Percentiles rank a stretch among this genome's conserved stretches.
Conservation (phyloP, 2,329 filamentous ascomycete species). For the Nothomitra cinnamomea region DNA sequence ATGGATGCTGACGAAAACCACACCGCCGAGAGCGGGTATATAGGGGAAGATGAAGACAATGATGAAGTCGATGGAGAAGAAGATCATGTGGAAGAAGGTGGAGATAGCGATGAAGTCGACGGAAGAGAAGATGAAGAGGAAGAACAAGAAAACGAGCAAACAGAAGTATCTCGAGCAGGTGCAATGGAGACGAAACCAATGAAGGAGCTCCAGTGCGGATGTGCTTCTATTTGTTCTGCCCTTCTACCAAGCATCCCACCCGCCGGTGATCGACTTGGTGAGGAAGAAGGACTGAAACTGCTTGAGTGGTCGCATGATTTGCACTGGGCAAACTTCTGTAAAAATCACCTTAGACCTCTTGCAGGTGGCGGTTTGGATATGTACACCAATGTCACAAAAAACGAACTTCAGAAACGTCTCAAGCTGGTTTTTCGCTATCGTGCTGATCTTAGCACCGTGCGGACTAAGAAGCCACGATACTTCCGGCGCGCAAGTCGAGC, state of each 20-base stretch:
- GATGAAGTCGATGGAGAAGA: too few species aligned
- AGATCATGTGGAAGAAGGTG: too few species aligned
- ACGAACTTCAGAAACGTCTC: not conserved
- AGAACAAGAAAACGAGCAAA: not conserved
- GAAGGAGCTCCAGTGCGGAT: not conserved
- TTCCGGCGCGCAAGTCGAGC: conserved; percentile 2
- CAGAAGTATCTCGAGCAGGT: not conserved
- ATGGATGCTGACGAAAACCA: too few species aligned
- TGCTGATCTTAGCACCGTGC: not conserved
- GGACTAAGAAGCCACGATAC: conserved; percentile 2
- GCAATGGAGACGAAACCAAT: not conserved
- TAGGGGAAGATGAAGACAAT: too few species aligned
- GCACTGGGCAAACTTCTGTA: not conserved
- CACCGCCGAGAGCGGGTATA: too few species aligned
- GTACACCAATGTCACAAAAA: not conserved
- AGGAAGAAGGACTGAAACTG: not conserved
- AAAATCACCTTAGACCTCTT: not conserved
- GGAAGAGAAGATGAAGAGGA: too few species aligned
- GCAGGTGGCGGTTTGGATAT: conserved; percentile 1
- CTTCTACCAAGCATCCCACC: not conserved
- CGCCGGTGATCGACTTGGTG: not conserved
- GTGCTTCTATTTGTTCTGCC: conserved; percentile 1
- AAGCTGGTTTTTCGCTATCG: conserved; percentile 2
- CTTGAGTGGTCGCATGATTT: conserved; percentile 1
- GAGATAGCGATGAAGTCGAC: too few species aligned